Evolutionary conservation across 768 basidiomycete species (phyloP).

Genomic region (Tremella fuciformis): DNA sequence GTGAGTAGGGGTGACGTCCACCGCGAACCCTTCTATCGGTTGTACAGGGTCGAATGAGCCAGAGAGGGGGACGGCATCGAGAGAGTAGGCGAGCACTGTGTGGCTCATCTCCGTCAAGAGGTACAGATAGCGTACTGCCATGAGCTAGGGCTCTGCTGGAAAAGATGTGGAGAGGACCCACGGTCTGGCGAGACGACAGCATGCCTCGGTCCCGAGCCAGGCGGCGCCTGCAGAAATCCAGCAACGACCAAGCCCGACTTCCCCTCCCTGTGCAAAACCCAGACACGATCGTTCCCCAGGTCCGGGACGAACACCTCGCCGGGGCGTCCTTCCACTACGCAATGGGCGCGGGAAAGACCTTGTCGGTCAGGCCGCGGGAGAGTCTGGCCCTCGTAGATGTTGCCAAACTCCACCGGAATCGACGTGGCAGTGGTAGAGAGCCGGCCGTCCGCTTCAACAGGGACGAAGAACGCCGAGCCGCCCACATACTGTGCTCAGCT

Average conservation of each 20-base stretch:
- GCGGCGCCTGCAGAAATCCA: constrained; percentile 57
- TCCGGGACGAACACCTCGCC: constrained; percentile 66
- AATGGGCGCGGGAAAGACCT: constrained; percentile 72
- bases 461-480: constrained; percentile 61
- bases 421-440: constrained; percentile 25
- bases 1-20: constrained; percentile 37
- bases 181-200: constrained; percentile 34
- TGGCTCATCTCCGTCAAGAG: constrained; percentile 44
- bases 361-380: constrained; percentile 72
- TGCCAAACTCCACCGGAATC: constrained; percentile 51
- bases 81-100: constrained; percentile 37
- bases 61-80: constrained; percentile 9
- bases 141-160: neutral
- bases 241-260: constrained; percentile 56
- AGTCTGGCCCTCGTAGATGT: constrained; percentile 37
- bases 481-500: constrained; percentile 62
- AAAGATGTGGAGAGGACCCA: constrained; percentile 8
- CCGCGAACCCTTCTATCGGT: constrained; percentile 33
- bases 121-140: constrained; percentile 46
- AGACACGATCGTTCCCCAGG: constrained; percentile 69
- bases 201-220: constrained; percentile 41
- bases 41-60: constrained; percentile 23
- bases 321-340: constrained; percentile 60
- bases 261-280: constrained; percentile 57
- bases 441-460: constrained; percentile 55